Conservation (phyloP, 2,329 filamentous ascomycete species). For the Sphaerulina musiva region DNA sequence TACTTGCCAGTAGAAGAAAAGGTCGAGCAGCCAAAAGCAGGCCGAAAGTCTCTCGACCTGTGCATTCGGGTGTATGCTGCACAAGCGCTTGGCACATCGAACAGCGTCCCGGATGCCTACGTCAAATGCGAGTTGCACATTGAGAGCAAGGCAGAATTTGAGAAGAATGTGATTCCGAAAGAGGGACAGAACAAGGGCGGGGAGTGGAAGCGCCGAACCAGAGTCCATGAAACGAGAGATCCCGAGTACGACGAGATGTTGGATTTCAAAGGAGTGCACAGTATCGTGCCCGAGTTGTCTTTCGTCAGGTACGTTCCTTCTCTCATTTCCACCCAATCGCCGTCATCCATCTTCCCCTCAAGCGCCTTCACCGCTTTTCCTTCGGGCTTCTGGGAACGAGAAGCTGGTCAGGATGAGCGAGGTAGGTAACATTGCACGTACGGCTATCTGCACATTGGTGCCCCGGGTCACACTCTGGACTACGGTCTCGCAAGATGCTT, state of each 20-base stretch:
- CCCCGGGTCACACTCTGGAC: not conserved
- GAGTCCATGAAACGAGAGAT: constrained; percentile 38
- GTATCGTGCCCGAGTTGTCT: constrained; percentile 42
- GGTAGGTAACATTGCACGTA: not conserved
- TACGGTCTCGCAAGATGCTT: not conserved
- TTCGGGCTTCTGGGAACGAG: not conserved
- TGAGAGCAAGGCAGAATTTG: constrained; percentile 54
- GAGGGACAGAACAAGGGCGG: constrained; percentile 49
- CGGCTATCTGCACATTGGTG: not conserved
- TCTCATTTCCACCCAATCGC: not conserved
- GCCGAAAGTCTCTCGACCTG: constrained; percentile 51
- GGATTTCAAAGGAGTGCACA: constrained; percentile 39
- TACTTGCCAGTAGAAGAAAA: constrained; percentile 48
- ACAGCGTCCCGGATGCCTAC: constrained; percentile 56
- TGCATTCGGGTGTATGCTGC: constrained; percentile 68
- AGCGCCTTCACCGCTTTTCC: not conserved
- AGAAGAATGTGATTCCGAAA: constrained; percentile 39
- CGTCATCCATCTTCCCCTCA: not conserved
- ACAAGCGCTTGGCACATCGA: constrained; percentile 59
- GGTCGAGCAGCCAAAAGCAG: constrained; percentile 14
- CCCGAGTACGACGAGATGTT: constrained; percentile 45
- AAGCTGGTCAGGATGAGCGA: not conserved
- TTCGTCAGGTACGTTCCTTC: constrained; percentile 42
- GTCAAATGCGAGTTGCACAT: constrained; percentile 77
- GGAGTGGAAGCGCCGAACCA: constrained; percentile 43